A percentile compares a stretch with the other conserved stretches of the same genome.
Evolutionary conservation across 2,329 filamentous ascomycete genomes (phyloP).

Genomic region (Nemania diffusa): DNA sequence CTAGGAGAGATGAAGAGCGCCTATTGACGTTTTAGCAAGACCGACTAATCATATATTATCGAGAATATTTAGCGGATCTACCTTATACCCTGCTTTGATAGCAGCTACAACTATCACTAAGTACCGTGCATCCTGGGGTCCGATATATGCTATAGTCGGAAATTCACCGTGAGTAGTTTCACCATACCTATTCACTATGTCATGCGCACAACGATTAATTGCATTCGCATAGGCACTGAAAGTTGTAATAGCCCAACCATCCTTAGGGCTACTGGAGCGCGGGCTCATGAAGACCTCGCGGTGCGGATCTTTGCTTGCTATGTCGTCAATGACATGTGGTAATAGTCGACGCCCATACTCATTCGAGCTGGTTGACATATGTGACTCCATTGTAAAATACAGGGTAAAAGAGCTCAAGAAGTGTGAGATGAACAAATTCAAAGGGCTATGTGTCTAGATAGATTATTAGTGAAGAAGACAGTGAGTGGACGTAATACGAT

Average conservation of each 20-base stretch:
- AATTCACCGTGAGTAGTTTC: slow-evolving; percentile 38
- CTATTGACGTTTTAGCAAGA: not conserved
- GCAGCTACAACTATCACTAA: slow-evolving; percentile 29
- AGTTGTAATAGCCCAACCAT: slow-evolving; percentile 51
- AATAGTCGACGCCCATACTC: slow-evolving; percentile 44
- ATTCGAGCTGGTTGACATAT: too few species aligned
- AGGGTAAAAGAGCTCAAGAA: too few species aligned
- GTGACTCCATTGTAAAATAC: too few species aligned
- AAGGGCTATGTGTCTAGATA: too few species aligned
- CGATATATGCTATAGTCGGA: slow-evolving; percentile 55
- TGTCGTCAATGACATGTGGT: slow-evolving; percentile 52
- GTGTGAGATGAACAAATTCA: too few species aligned
- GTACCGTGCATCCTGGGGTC: slow-evolving; percentile 46
- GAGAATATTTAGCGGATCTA: not conserved
- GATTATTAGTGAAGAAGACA: too few species aligned
- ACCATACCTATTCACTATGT: slow-evolving; percentile 46
- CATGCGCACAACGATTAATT: slow-evolving; percentile 51
- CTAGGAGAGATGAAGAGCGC: not conserved
- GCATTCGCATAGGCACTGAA: slow-evolving; percentile 50
- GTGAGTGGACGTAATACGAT: too few species aligned
- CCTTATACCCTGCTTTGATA: not conserved
- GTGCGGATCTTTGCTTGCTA: slow-evolving; percentile 46
- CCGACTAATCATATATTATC: not conserved
- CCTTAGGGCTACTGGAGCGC: slow-evolving; percentile 46
- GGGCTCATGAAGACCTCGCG: slow-evolving; percentile 49